phyloP scores from a whole-genome alignment of 495 filamentous ascomycete species.

The Copromyces sp. region DNA sequence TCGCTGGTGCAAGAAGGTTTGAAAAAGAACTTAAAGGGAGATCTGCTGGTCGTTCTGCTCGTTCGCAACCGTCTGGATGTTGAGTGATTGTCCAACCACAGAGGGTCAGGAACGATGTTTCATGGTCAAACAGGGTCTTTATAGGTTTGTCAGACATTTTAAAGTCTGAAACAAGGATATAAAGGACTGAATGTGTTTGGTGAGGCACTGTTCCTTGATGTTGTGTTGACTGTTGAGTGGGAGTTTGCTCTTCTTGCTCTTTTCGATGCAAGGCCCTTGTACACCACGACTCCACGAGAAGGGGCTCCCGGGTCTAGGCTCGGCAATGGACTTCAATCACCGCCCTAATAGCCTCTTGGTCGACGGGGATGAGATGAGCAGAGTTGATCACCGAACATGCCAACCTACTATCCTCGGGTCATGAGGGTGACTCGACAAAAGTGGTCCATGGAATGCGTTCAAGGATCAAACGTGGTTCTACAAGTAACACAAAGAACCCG shows the following conservation, averaged over 20 bases:
- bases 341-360: neutral
- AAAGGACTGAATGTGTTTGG: neutral
- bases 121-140: neutral
- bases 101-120: rapidly evolving
- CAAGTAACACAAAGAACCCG: neutral
- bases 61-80: neutral
- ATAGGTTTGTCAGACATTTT: no score
- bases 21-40: no score
- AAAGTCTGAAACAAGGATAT: no score
- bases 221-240: no score
- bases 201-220: neutral
- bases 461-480: neutral
- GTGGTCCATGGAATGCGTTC: neutral
- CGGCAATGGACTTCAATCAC: neutral
- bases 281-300: no score
- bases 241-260: no score
- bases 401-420: neutral
- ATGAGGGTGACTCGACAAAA: neutral
- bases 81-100: neutral
- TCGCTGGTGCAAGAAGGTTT: no score
- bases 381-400: neutral
- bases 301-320: neutral
- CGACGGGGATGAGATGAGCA: neutral
- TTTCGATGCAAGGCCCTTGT: no score
- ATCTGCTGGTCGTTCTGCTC: neutral